Evolutionary conservation across 768 basidiomycete genomes (phyloP), one percentile per base, ranked within the genome.

Genomic region (Phanerochaete sordida): DNA sequence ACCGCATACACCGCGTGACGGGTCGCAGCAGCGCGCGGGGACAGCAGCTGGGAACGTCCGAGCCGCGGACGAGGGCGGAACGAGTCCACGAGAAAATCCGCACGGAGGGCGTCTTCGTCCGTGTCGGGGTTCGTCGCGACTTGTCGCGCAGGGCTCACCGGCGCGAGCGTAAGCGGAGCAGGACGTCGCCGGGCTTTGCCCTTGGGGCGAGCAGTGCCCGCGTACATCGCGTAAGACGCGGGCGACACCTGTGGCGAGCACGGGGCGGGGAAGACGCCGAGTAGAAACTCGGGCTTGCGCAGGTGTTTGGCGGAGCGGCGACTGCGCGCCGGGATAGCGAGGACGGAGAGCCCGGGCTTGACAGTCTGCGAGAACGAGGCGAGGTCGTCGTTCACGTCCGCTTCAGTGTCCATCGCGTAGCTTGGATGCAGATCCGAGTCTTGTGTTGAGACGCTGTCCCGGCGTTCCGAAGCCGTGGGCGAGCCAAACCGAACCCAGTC

Each of bases 341-440:
- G 71, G 55, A 79, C 70, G 19, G 76, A 74, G 61, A 64, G 67
- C 13, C 66, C 66, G 13, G 74, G 72, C 58, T 73, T 75, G 50
- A 70, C 68, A 9, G 69, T 59, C 23, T 69, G 63, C 8, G 73
- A 72, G 55, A 76, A 76, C 16, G 65, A 63, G 12, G 71, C 72
- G 19, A 76, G 70, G 54, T 74, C 74, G 54, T 79, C 77, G 26
- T 58, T 59, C 6, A 56, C 27, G 28, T 71, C 68, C 2, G 70
- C 70, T 2, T 73, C 64, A 26, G 75, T 73, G 44, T 78, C 75
- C 62, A 86, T 74, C 31, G 83, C 69, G 63, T 79, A 79, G 16
- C 72, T 73, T 4, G 81, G 78, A 55, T 84, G 81, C 45, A 85
- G 71, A 52, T 83, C 82, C 2, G 84, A 86, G 66, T 81, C 78